A percentile compares a stretch with the other conserved stretches of the same genome.
These are phyloP conservation scores for Yamadazyma siamensis DNA, from an alignment of 1,139 yeast species.

Conservation along the genomic window DNA sequence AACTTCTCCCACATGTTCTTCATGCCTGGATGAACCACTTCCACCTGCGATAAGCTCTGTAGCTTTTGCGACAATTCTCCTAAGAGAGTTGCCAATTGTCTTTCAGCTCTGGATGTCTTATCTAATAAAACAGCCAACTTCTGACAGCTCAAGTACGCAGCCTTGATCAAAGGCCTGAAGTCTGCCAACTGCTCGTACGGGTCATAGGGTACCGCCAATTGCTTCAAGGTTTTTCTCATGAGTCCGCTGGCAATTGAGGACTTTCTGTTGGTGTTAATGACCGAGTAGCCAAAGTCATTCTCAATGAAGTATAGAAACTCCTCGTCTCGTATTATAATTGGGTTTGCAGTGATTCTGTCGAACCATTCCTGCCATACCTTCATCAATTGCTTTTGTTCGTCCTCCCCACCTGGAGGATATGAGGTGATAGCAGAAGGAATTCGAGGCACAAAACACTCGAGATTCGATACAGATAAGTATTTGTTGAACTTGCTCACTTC, in stretches of 20 bases:
- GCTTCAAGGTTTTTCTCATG: slow-evolving; percentile 84
- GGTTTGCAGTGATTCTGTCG: slow-evolving; percentile 67
- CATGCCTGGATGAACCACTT: slow-evolving; percentile 62
- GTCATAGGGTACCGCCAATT: slow-evolving; percentile 88
- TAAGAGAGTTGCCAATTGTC: slow-evolving; percentile 53
- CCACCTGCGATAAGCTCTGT: slow-evolving; percentile 46
- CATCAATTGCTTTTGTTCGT: slow-evolving; percentile 61
- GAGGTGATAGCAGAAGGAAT: slow-evolving; percentile 73
- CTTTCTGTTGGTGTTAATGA: slow-evolving; percentile 54
- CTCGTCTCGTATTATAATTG: slow-evolving; percentile 78
- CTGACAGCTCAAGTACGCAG: slow-evolving; percentile 60
- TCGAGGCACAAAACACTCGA: slow-evolving; percentile 92
- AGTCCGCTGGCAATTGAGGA: slow-evolving; percentile 76
- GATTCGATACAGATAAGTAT: slow-evolving; percentile 73
- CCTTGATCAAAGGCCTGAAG: slow-evolving; percentile 82
- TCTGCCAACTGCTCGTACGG: slow-evolving; percentile 76
- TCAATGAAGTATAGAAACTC: slow-evolving; percentile 88
- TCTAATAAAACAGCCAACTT: slow-evolving; percentile 57
- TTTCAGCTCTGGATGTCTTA: slow-evolving; percentile 51
- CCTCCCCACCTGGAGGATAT: slow-evolving; percentile 81
- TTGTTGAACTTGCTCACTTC: slow-evolving; percentile 77
- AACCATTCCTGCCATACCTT: slow-evolving; percentile 82
- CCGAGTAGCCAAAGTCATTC: slow-evolving; percentile 79
- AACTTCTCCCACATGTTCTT: slow-evolving; percentile 78
- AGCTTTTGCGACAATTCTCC: slow-evolving; percentile 66